Base-by-base conservation (phyloP, 805 yeast genomes). In the Torulaspora quercuum region DNA sequence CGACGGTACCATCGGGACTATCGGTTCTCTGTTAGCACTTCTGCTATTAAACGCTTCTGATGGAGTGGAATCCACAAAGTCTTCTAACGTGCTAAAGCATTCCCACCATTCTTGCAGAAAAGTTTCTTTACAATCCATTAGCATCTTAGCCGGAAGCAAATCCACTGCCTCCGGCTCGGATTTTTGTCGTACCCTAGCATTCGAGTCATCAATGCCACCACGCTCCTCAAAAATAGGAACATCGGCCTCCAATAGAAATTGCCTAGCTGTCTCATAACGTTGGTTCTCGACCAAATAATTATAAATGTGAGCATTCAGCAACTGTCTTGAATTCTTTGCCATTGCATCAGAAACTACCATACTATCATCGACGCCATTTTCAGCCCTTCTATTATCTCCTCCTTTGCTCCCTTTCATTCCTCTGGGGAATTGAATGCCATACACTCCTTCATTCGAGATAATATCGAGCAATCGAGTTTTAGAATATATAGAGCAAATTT, bases 51-150 rank as follows among this genome's bases (percentile, higher is more conserved):
- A 25, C 24, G 53, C 44, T 37, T 50, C 52, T 11, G 48, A 31
- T 7, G 64, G 61, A 1, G 62, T 53, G 4, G 53, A 53, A 35
- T 67, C 64, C 4, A 74, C 66, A 34, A 64, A 68, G 7, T 69
- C 61, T 44, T 73, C 75, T n/a, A 71, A 39, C 10, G 72, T 61
- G 72, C 76, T 70, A 9, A 76, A 48, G 7, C 69, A 56, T 33
- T 68, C 65, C 78, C 79, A 76, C 81, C 81, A 76, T 44, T 76
- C 79, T 31, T 70, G 52, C 9, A 76, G 52, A 42, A 73, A 73
- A 0, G 76, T 65, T 13, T 72, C 75, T 3, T 66, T 63, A 1
- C 68, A 59, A 20, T 65, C 58, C 61, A 66, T 65, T 23, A 69
- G 51, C 69, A 66, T 68, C 39, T 67, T 60, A 2, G 63, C 60